Conservation (phyloP, 2,329 filamentous ascomycete species). For the Colletotrichum viniferum region DNA sequence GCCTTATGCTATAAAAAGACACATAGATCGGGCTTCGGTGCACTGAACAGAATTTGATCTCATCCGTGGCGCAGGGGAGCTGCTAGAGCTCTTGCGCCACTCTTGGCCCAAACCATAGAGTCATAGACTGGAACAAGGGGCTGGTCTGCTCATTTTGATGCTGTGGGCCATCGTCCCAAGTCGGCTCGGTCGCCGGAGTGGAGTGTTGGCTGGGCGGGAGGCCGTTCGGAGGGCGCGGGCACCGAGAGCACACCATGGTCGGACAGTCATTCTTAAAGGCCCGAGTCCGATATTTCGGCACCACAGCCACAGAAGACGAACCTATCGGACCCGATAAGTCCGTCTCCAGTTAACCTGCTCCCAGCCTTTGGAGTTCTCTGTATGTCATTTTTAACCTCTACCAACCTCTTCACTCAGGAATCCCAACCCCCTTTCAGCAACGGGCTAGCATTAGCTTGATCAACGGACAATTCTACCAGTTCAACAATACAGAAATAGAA, state of each 20-base stretch:
- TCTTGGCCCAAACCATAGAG: not conserved
- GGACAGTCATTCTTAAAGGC: not conserved
- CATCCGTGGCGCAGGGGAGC: slow-evolving; percentile 1
- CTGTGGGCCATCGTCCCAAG: not conserved
- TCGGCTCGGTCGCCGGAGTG: not conserved
- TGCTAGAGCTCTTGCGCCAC: slow-evolving; percentile 6
- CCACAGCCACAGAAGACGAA: not conserved
- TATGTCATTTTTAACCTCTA: not conserved
- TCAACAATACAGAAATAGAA: not conserved
- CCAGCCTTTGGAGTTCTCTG: not conserved
- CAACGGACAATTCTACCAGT: not conserved
- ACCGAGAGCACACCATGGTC: not conserved
- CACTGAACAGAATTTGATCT: not conserved
- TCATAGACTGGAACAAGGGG: not conserved
- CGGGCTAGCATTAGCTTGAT: not conserved
- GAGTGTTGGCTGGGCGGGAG: not conserved
- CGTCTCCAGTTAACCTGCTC: not conserved
- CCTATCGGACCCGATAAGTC: not conserved
- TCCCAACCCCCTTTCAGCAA: not conserved
- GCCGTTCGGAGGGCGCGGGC: slow-evolving; percentile 3
- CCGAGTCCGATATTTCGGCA: not conserved
- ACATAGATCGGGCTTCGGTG: not conserved
- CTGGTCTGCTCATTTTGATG: not conserved
- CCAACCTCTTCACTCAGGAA: not conserved
- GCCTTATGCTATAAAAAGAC: not conserved